phyloP scores from a whole-genome alignment of 2,329 filamentous ascomycete species.

The Lachnellula arida region DNA sequence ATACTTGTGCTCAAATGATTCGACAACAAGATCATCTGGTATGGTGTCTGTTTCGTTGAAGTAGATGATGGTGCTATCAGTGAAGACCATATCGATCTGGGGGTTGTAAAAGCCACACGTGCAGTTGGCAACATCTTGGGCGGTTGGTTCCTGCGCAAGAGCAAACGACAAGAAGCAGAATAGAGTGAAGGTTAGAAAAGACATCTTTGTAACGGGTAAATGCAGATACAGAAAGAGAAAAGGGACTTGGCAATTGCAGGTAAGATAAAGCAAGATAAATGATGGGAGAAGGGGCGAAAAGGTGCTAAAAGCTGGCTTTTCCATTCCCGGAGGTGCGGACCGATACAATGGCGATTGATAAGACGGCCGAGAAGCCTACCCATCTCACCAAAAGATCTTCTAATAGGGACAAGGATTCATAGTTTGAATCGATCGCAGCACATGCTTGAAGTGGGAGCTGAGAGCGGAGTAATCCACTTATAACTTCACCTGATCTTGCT shows the following conservation, averaged over 20 bases:
- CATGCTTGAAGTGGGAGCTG: neutral
- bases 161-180: neutral
- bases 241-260: neutral
- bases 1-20: constrained; percentile 39
- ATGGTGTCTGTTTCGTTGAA: constrained; percentile 43
- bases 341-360: neutral
- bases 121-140: constrained; percentile 29
- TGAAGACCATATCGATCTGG: constrained; percentile 36
- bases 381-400: neutral
- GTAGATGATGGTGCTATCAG: constrained; percentile 44
- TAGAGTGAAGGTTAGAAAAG: neutral
- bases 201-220: neutral
- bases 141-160: neutral
- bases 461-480: neutral
- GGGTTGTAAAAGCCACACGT: constrained; percentile 43
- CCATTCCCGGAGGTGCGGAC: neutral
- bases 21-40: constrained; percentile 35
- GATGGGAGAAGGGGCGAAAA: neutral
- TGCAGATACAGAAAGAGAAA: neutral
- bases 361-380: neutral
- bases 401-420: neutral
- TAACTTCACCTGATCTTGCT: neutral
- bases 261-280: neutral
- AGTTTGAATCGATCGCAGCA: neutral
- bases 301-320: neutral